phyloP scores from a whole-genome alignment of 768 basidiomycete genomes.

The Pleurotus djamor region DNA sequence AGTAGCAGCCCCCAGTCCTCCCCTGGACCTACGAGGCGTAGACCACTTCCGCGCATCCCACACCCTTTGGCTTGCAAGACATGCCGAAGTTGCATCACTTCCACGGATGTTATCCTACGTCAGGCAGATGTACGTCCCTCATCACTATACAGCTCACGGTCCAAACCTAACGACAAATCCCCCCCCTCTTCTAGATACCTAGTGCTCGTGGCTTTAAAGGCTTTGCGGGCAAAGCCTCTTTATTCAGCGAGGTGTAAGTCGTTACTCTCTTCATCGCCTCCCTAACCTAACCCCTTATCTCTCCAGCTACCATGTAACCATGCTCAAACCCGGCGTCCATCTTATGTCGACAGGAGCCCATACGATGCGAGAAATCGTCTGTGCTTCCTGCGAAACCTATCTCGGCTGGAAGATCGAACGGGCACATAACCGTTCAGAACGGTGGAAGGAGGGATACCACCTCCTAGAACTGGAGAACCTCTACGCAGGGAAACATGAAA shows the following conservation, averaged over 20 bases:
- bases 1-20: conserved; percentile 12
- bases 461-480: conserved; percentile 60
- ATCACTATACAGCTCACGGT: neutral
- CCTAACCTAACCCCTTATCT: neutral
- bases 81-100: conserved; percentile 44
- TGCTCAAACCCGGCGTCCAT: conserved; percentile 44
- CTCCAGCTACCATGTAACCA: conserved; percentile 44
- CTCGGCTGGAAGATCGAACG: conserved; percentile 66
- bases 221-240: conserved; percentile 55
- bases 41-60: conserved; percentile 51
- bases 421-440: conserved; percentile 53
- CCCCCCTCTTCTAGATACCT: conserved; percentile 31
- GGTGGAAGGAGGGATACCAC: conserved; percentile 61
- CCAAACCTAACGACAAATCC: neutral
- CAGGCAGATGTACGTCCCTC: conserved; percentile 31
- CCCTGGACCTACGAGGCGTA: conserved; percentile 43
- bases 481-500: conserved; percentile 1
- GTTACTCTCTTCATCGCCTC: neutral
- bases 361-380: conserved; percentile 56
- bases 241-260: conserved; percentile 54
- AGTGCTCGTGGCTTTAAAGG: conserved; percentile 50
- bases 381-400: conserved; percentile 45
- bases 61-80: conserved; percentile 42
- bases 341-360: conserved; percentile 66
- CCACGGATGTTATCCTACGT: conserved; percentile 38